Conservation (phyloP, 306 rosid species). For the Vigna radiata region DNA sequence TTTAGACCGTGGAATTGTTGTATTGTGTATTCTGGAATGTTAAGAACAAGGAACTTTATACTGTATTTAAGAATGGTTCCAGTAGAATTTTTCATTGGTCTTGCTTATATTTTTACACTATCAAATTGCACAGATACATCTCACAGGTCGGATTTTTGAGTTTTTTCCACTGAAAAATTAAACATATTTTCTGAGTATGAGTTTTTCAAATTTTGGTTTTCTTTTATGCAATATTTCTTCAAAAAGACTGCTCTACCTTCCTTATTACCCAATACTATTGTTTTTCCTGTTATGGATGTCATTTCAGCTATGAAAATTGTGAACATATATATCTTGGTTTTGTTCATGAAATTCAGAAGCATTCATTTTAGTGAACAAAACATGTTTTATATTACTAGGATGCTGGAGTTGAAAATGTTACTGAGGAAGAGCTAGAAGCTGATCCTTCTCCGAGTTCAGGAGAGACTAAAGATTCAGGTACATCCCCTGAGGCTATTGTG, state of each 20-base stretch:
- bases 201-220: not conserved
- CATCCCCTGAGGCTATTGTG: conserved; percentile 47
- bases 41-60: not conserved
- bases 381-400: conserved; percentile 61
- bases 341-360: conserved; percentile 17
- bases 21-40: conserved; percentile 5
- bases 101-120: conserved; percentile 28
- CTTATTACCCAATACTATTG: conserved; percentile 12
- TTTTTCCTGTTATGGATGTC: conserved; percentile 14
- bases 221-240: not conserved
- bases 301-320: not conserved
- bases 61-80: not conserved
- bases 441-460: conserved; percentile 49
- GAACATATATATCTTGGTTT: not conserved
- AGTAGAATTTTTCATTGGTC: not conserved
- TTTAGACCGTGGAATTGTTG: not conserved
- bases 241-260: not conserved
- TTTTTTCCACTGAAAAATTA: not conserved
- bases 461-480: conserved; percentile 47
- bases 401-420: conserved; percentile 44
- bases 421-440: conserved; percentile 48
- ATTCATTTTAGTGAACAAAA: conserved; percentile 21
- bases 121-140: not conserved
- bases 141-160: not conserved
- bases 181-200: not conserved